phyloP scores from a whole-genome alignment of 768 basidiomycete species.

The Lepiota brunneoincarnata region DNA sequence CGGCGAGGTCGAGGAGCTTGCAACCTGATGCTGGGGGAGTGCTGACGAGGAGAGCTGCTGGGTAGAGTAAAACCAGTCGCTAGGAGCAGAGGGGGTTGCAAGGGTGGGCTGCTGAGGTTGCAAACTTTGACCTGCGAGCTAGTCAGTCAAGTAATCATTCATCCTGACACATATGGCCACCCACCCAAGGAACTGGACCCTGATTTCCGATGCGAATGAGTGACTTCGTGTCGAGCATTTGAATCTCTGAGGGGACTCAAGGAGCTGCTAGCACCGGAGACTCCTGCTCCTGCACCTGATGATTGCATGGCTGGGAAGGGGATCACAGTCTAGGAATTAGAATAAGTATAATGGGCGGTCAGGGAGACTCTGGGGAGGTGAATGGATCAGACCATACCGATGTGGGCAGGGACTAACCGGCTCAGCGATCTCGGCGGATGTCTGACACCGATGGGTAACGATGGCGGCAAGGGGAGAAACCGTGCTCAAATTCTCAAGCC shows the following conservation, averaged over 20 bases:
- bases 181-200: constrained; percentile 21
- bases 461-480: constrained; percentile 20
- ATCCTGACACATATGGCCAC: not conserved
- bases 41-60: constrained; percentile 9
- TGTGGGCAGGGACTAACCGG: not conserved
- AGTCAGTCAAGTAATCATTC: not conserved
- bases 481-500: not conserved
- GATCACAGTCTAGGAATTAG: constrained; percentile 13
- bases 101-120: not conserved
- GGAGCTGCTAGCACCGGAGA: constrained; percentile 27
- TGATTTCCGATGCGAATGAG: constrained; percentile 20
- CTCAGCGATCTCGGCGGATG: constrained; percentile 24
- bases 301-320: constrained; percentile 23
- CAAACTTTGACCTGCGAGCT: constrained; percentile 1
- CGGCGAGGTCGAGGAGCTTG: constrained; percentile 22
- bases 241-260: constrained; percentile 18
- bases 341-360: constrained; percentile 9
- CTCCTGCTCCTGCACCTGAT: constrained; percentile 29
- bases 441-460: constrained; percentile 25
- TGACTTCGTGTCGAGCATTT: constrained; percentile 20
- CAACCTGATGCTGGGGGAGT: constrained; percentile 13
- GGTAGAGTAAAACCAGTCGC: constrained; percentile 7
- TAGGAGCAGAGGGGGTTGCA: not conserved
- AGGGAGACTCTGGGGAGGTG: not conserved
- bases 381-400: not conserved